Conservation (phyloP, 768 basidiomycete genomes). For the Tricholoma sp. region DNA sequence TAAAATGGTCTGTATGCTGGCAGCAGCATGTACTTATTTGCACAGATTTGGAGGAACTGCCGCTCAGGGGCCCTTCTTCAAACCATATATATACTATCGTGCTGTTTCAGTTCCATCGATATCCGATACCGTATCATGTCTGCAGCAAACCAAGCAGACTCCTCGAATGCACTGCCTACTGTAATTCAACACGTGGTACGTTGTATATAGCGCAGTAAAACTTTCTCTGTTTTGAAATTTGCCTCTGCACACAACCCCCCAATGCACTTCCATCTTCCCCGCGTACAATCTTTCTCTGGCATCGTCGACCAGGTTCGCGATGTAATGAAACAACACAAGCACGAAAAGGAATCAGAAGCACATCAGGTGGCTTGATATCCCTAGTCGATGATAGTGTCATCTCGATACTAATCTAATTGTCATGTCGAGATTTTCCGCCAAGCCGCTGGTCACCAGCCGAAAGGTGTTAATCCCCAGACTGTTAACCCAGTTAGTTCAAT, state of each 20-base stretch:
- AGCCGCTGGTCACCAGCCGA: constrained; percentile 63
- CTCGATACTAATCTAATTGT: constrained; percentile 1
- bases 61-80: background rate
- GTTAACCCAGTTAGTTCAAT: constrained; percentile 54
- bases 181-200: constrained; percentile 11
- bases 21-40: no score
- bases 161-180: constrained; percentile 13
- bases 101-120: constrained; percentile 1
- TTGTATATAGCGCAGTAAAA: constrained; percentile 7
- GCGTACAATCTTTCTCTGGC: constrained; percentile 38
- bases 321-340: constrained; percentile 59
- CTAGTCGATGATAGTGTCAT: constrained; percentile 1
- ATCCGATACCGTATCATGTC: constrained; percentile 8
- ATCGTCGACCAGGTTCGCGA: constrained; percentile 60
- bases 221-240: background rate
- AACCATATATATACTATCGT: background rate
- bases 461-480: constrained; percentile 60
- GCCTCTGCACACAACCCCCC: background rate
- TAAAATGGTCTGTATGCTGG: no score
- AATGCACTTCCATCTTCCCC: constrained; percentile 47
- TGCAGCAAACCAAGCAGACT: constrained; percentile 5
- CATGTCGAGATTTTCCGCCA: constrained; percentile 64
- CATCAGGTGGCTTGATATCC: constrained; percentile 52
- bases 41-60: background rate
- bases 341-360: constrained; percentile 84